phyloP scores from a whole-genome alignment of 108 stramenopile genomes.

The Fragilaria crotonensis region DNA sequence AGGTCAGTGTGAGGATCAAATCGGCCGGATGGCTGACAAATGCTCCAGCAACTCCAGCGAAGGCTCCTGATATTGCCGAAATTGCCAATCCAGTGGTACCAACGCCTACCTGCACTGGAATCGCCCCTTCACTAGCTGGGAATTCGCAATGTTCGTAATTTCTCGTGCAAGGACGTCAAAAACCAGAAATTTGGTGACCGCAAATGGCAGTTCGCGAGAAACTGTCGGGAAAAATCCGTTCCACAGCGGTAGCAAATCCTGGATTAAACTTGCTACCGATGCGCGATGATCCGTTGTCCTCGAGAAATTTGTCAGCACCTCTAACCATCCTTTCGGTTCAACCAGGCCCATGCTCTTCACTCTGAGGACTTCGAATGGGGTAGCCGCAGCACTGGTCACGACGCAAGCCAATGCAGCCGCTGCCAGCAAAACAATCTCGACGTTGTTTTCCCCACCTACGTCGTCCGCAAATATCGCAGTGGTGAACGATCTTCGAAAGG shows the following conservation, averaged over 20 bases:
- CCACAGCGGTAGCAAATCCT: slow-evolving; percentile 57
- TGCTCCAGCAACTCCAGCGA: slow-evolving; percentile 77
- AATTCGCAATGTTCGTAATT: slow-evolving; percentile 47
- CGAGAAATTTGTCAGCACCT: slow-evolving; percentile 26
- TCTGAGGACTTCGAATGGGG: slow-evolving; percentile 67
- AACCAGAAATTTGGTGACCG: slow-evolving; percentile 77
- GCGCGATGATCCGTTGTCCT: too few species aligned
- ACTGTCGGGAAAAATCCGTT: slow-evolving; percentile 66
- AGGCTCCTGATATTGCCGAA: slow-evolving; percentile 71
- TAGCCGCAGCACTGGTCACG: slow-evolving; percentile 49
- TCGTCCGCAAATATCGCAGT: slow-evolving; percentile 44
- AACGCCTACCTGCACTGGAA: slow-evolving; percentile 71
- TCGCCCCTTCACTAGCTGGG: slow-evolving; percentile 42
- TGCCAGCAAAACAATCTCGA: slow-evolving; percentile 53
- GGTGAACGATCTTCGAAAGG: slow-evolving; percentile 79
- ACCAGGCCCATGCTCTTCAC: slow-evolving; percentile 70
- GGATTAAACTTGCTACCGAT: background rate
- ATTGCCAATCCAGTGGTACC: slow-evolving; percentile 58
- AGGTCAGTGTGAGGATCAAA: slow-evolving; percentile 78
- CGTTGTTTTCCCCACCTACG: slow-evolving; percentile 15
- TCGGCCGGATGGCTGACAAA: slow-evolving; percentile 81
- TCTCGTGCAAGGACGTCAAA: slow-evolving; percentile 68
- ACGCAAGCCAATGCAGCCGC: slow-evolving; percentile 71
- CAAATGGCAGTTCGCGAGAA: slow-evolving; percentile 83
- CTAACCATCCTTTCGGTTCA: slow-evolving; percentile 40